Evolutionary conservation across 768 basidiomycete species (phyloP).

Genomic region (Amanita molliuscula): DNA sequence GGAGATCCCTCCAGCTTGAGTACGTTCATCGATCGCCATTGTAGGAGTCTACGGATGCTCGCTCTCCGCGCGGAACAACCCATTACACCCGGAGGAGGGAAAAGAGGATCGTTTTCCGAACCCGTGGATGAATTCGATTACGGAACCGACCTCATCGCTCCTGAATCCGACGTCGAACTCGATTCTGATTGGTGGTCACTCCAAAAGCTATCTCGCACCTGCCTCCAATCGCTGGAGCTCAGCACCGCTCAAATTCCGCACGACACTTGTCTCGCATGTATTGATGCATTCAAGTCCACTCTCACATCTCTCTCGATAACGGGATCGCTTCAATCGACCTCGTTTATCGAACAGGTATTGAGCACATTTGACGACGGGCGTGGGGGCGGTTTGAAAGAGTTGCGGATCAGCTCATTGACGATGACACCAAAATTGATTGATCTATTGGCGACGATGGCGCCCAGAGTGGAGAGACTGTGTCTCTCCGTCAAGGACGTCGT

Average conservation of each 20-base stretch:
- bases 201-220: constrained; percentile 15
- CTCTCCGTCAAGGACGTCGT: constrained; percentile 29
- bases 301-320: constrained; percentile 28
- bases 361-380: constrained; percentile 12
- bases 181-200: constrained; percentile 22
- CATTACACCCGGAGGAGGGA: constrained; percentile 12
- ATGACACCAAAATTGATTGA: constrained; percentile 34
- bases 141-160: constrained; percentile 13
- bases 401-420: constrained; percentile 29
- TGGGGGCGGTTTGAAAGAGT: constrained; percentile 16
- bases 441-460: constrained; percentile 26
- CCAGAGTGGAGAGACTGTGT: constrained; percentile 23
- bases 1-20: constrained; percentile 28
- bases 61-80: constrained; percentile 32
- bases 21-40: constrained; percentile 25
- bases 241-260: constrained; percentile 26
- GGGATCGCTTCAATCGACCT: constrained; percentile 24
- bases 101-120: neutral
- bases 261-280: constrained; percentile 22
- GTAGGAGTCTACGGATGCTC: constrained; percentile 23
- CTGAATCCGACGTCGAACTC: constrained; percentile 16
- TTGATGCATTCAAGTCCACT: constrained; percentile 22
- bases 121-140: neutral
- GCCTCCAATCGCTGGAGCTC: constrained; percentile 23
- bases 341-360: constrained; percentile 24